These are phyloP conservation scores for Puccinia coronata DNA, from an alignment of 1,284 basidiomycete species.

Conservation along the genomic window DNA sequence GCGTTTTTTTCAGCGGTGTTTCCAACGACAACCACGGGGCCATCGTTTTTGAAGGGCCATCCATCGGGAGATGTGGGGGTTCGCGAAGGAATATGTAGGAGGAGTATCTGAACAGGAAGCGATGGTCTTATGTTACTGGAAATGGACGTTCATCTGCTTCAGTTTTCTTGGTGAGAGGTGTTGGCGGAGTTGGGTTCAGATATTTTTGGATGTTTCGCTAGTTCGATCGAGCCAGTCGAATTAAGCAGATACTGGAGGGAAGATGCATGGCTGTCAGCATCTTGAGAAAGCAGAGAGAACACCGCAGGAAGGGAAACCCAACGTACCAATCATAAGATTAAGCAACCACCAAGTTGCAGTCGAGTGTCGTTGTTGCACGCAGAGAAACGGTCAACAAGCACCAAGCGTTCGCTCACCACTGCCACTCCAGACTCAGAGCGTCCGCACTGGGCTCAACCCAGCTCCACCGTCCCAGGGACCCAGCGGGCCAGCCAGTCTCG, in stretches of 20 bases:
- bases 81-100: neutral
- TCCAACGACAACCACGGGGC: slow-evolving; percentile 8
- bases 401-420: neutral
- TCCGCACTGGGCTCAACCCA: too few relatives aligned
- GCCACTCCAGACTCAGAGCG: neutral
- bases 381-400: neutral
- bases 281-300: neutral
- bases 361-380: neutral
- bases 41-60: slow-evolving; percentile 16
- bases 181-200: too few relatives aligned
- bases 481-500: neutral
- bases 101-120: neutral
- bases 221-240: slow-evolving; percentile 10
- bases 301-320: neutral
- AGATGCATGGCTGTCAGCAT: neutral
- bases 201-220: neutral
- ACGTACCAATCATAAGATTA: slow-evolving; percentile 13
- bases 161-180: neutral
- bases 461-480: too few relatives aligned
- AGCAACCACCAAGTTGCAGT: neutral
- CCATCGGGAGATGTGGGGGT: slow-evolving; percentile 8
- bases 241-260: neutral
- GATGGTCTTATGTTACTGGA: neutral
- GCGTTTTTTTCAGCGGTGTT: neutral
- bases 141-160: neutral